phyloP scores from a whole-genome alignment of 768 basidiomycete species.

The Mycena latifolia region DNA sequence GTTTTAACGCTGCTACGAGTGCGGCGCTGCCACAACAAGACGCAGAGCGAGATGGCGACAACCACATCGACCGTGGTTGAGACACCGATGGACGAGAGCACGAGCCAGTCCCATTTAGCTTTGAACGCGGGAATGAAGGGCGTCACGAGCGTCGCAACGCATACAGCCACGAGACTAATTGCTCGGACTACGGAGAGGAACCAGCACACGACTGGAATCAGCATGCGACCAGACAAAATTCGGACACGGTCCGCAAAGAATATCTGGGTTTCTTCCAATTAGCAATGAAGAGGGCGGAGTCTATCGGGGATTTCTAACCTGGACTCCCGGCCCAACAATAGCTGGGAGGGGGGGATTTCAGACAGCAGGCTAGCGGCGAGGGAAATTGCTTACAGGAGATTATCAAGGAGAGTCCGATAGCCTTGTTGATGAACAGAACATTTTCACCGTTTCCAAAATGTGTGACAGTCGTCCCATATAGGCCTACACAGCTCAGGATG shows the following conservation, averaged over 20 bases:
- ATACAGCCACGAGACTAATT: constrained; percentile 8
- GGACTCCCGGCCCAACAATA: constrained; percentile 17
- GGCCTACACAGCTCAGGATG: constrained; percentile 13
- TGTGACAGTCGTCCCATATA: constrained; percentile 12
- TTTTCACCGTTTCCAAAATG: constrained; percentile 13
- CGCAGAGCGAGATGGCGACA: constrained; percentile 6
- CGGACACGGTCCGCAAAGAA: constrained; percentile 20
- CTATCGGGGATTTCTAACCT: not conserved
- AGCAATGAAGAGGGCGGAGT: not conserved
- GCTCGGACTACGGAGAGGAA: not conserved
- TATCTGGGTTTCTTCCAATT: not conserved
- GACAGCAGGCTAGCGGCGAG: not conserved
- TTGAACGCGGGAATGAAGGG: constrained; percentile 24
- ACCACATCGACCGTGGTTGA: constrained; percentile 17
- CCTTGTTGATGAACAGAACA: constrained; percentile 19
- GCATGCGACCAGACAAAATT: not conserved
- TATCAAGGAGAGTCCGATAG: constrained; percentile 16
- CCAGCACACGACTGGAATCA: constrained; percentile 15
- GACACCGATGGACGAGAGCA: constrained; percentile 1
- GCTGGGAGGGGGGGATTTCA: not conserved
- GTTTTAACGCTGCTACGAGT: not conserved
- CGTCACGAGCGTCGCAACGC: constrained; percentile 8
- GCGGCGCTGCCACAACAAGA: constrained; percentile 16
- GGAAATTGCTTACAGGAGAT: not conserved
- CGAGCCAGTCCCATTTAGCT: constrained; percentile 16